Conservation (phyloP, 768 basidiomycete genomes). For the Tricholoma terreum region DNA sequence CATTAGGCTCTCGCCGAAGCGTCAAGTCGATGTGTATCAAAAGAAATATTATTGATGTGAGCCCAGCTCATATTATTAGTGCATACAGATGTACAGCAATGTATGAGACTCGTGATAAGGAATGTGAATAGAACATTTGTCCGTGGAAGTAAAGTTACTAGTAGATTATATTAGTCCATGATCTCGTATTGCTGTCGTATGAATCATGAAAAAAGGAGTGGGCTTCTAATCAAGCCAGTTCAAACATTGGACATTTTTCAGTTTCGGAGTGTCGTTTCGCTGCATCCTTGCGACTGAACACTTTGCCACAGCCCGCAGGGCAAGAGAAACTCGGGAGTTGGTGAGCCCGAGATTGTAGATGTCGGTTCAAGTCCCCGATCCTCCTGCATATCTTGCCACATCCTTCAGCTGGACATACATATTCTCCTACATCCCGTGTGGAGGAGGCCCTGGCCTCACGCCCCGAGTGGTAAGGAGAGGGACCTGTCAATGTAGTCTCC, state of each 20-base stretch:
- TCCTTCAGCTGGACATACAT: not conserved
- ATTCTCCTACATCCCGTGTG: not conserved
- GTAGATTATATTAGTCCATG: not conserved
- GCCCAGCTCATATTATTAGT: not conserved
- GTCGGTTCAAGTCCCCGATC: slow-evolving; percentile 9
- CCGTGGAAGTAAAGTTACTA: not conserved
- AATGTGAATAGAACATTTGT: not conserved
- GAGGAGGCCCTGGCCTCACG: not conserved
- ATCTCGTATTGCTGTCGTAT: not conserved
- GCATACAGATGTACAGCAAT: not conserved
- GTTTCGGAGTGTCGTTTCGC: slow-evolving; percentile 12
- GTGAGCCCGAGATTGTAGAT: slow-evolving; percentile 8
- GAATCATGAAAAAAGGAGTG: not conserved
- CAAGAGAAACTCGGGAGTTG: slow-evolving; percentile 10
- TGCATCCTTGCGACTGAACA: slow-evolving; percentile 13
- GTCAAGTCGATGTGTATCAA: not conserved
- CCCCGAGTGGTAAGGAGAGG: not conserved
- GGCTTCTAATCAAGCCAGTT: not conserved
- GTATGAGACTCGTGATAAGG: not conserved
- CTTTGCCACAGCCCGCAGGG: slow-evolving; percentile 7
- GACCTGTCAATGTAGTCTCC: not conserved
- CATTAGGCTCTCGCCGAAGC: slow-evolving; percentile 12
- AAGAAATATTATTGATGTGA: not conserved
- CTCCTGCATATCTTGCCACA: slow-evolving; percentile 8
- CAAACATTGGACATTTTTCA: not conserved